Conservation (phyloP, 2,329 filamentous ascomycete species). For the Penicillium sp. region DNA sequence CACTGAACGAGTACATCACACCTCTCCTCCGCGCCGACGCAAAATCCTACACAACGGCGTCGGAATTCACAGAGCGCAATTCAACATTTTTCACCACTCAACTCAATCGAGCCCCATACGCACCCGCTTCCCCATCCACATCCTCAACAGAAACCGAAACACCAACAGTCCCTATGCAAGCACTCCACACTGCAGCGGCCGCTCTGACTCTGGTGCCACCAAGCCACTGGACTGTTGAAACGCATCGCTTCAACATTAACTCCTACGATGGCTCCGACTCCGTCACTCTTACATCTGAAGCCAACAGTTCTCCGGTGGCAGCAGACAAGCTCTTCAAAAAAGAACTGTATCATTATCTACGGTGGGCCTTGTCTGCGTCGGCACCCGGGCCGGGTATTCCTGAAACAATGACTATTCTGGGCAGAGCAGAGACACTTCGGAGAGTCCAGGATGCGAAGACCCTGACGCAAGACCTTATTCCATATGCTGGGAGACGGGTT, state of each 20-base stretch:
- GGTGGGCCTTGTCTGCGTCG: conserved; percentile 56
- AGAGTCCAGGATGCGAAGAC: conserved; percentile 44
- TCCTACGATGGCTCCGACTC: conserved; percentile 31
- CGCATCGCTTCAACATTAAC: conserved; percentile 41
- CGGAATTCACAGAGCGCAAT: conserved; percentile 56
- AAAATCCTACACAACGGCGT: conserved; percentile 56
- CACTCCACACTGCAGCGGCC: conserved; percentile 46
- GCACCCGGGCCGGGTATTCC: conserved; percentile 54
- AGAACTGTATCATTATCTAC: conserved; percentile 54
- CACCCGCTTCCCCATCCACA: conserved; percentile 16
- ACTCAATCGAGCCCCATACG: conserved; percentile 28
- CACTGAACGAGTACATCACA: conserved; percentile 49
- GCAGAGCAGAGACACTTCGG: conserved; percentile 50
- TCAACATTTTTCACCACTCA: conserved; percentile 55
- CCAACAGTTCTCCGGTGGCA: conserved; percentile 12
- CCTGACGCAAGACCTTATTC: conserved; percentile 27
- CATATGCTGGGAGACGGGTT: conserved; percentile 18
- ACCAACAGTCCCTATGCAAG: conserved; percentile 31
- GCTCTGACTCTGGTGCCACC: conserved; percentile 44
- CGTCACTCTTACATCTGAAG: conserved; percentile 7
- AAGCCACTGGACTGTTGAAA: conserved; percentile 41
- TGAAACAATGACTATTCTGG: conserved; percentile 55
- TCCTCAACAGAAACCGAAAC: conserved; percentile 14
- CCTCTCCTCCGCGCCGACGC: conserved; percentile 54
- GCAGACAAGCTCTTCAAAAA: conserved; percentile 42